These are phyloP conservation scores for Babesia gibsoni DNA, from an alignment of 169 alveolate species.

Conservation along the genomic window DNA sequence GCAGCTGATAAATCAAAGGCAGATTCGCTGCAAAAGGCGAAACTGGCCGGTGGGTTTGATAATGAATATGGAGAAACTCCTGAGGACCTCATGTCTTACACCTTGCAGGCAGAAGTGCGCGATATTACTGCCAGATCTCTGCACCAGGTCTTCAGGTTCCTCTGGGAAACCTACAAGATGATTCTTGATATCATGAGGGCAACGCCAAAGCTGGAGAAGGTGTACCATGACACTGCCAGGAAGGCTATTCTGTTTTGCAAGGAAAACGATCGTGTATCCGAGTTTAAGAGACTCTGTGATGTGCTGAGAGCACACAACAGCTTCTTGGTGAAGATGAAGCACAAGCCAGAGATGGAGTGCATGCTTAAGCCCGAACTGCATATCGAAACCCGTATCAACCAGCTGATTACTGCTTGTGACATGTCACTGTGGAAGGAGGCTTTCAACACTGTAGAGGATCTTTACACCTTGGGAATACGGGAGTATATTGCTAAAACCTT, in stretches of 20 bases:
- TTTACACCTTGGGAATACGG: slow-evolving; percentile 77
- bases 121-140: slow-evolving; percentile 75
- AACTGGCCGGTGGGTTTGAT: slow-evolving; percentile 33
- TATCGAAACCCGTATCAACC: slow-evolving; percentile 87
- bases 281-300: slow-evolving; percentile 92
- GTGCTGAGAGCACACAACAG: slow-evolving; percentile 88
- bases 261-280: slow-evolving; percentile 88
- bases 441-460: slow-evolving; percentile 92
- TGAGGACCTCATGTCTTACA: slow-evolving; percentile 79
- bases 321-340: slow-evolving; percentile 81
- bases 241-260: slow-evolving; percentile 90
- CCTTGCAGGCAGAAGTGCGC: slow-evolving; percentile 80
- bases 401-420: slow-evolving; percentile 89
- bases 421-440: slow-evolving; percentile 93
- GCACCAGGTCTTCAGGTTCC: slow-evolving; percentile 83
- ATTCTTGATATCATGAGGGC: slow-evolving; percentile 91
- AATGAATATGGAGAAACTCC: slow-evolving; percentile 77
- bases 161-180: slow-evolving; percentile 94
- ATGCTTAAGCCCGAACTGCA: slow-evolving; percentile 84
- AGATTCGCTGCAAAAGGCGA: slow-evolving; percentile 56
- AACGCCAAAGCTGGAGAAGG: slow-evolving; percentile 90
- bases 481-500: slow-evolving; percentile 72
- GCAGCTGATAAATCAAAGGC: slow-evolving; percentile 45
- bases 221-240: slow-evolving; percentile 92
- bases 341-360: slow-evolving; percentile 81